Conservation (phyloP, 1,139 yeast genomes). For the Suhomyces panamericanus region DNA sequence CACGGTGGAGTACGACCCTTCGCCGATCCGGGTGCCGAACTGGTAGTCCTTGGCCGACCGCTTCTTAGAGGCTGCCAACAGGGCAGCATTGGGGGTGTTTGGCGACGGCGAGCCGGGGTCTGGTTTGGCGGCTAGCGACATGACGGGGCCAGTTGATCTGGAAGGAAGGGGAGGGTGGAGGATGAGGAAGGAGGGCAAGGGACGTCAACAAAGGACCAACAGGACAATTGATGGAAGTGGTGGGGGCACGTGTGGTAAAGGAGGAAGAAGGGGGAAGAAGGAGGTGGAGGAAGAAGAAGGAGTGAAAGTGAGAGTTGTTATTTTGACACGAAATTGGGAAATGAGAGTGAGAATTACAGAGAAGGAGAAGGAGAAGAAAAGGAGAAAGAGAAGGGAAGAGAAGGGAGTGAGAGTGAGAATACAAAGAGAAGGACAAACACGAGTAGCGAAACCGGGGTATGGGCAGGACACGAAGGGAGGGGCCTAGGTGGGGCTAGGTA, state of each 20-base stretch:
- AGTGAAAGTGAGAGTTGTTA: neutral
- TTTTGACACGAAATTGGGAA: too few relatives aligned
- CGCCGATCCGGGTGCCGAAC: constrained; percentile 72
- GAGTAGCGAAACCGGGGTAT: neutral
- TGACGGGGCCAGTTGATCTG: neutral
- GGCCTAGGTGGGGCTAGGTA: neutral
- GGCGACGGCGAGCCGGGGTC: constrained; percentile 7
- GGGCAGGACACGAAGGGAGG: neutral
- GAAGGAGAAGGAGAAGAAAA: too few relatives aligned
- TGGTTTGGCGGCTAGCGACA: constrained; percentile 2
- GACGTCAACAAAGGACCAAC: too few relatives aligned
- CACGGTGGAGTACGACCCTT: constrained; percentile 81
- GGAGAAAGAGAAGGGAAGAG: neutral
- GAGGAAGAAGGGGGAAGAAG: neutral
- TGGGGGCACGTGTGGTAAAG: neutral
- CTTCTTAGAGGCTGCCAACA: constrained; percentile 21
- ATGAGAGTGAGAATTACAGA: too few relatives aligned
- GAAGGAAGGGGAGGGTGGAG: neutral
- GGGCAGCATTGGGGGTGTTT: too few relatives aligned
- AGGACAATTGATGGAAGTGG: neutral
- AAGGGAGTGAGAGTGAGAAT: neutral
- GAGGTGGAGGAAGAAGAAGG: neutral
- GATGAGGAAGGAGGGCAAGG: too few relatives aligned
- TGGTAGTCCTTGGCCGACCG: constrained; percentile 65
- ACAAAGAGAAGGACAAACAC: neutral